These are phyloP conservation scores for Inonotus obliquus DNA, from an alignment of 1,284 basidiomycete species.

Conservation along the genomic window DNA sequence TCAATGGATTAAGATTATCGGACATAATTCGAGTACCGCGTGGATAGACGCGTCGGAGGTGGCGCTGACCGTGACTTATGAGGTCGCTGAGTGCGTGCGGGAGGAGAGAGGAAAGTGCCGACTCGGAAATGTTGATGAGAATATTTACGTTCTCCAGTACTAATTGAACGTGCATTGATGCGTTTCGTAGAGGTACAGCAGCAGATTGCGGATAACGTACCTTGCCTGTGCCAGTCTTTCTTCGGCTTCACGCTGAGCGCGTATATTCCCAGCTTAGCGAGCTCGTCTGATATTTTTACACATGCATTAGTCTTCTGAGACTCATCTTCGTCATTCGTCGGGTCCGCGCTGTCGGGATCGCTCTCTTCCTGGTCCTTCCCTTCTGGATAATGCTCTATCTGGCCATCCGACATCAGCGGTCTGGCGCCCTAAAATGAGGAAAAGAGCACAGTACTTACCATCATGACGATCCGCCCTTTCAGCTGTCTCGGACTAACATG, in stretches of 20 bases:
- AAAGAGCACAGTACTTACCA: constrained; percentile 36
- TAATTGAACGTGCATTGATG: too few relatives aligned
- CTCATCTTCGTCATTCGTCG: background rate
- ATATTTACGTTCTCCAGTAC: constrained; percentile 38
- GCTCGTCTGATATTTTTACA: constrained; percentile 40
- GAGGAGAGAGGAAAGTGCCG: constrained; percentile 37
- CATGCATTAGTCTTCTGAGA: constrained; percentile 11
- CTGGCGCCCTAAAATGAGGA: background rate
- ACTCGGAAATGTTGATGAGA: constrained; percentile 60
- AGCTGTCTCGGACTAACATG: constrained; percentile 43
- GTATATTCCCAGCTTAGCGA: constrained; percentile 50
- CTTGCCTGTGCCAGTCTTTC: constrained; percentile 43
- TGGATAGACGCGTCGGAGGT: constrained; percentile 56
- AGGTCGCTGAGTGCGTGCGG: constrained; percentile 32
- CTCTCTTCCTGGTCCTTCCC: background rate
- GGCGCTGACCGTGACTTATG: constrained; percentile 36
- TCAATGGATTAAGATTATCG: constrained; percentile 46
- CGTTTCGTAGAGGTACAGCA: constrained; percentile 8
- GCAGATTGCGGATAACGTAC: background rate
- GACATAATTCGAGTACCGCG: constrained; percentile 52
- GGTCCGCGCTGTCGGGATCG: background rate
- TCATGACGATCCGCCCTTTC: constrained; percentile 50
- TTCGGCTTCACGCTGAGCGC: constrained; percentile 54
- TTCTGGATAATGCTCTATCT: constrained; percentile 51
- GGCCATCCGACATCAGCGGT: constrained; percentile 2